These are phyloP conservation scores for Kalmanozyma brasiliensis DNA, from an alignment of 1,284 basidiomycete species.

Conservation along the genomic window DNA sequence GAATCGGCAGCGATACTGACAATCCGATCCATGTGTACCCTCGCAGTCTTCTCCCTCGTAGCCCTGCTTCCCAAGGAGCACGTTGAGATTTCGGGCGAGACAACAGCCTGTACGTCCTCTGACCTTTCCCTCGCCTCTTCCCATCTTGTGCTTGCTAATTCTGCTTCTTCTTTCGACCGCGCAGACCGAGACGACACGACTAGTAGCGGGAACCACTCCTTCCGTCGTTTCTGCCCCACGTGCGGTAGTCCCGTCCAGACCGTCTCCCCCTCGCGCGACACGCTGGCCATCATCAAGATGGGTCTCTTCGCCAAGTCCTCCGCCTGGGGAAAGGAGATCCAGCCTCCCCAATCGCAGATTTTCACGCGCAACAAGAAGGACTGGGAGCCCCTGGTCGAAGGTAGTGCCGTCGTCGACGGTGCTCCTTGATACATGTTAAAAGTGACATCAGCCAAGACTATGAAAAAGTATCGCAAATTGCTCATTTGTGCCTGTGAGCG, in stretches of 20 bases:
- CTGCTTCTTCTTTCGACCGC: not conserved
- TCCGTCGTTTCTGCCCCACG: constrained; percentile 23
- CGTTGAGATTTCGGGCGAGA: constrained; percentile 25
- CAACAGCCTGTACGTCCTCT: constrained; percentile 19
- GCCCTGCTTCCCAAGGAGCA: constrained; percentile 23
- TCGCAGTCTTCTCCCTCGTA: constrained; percentile 27
- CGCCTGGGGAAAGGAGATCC: constrained; percentile 12
- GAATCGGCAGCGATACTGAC: not conserved
- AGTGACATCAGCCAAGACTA: too few species aligned
- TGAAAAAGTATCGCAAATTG: too few species aligned
- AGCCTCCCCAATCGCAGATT: constrained; percentile 16
- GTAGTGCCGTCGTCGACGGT: constrained; percentile 5
- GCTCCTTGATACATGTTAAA: too few species aligned
- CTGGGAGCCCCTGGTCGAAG: constrained; percentile 24
- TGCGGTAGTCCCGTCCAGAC: constrained; percentile 26
- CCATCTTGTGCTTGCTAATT: not conserved
- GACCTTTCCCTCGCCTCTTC: not conserved
- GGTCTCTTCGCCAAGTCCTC: constrained; percentile 27
- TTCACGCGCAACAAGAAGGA: constrained; percentile 25
- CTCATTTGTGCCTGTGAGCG: too few species aligned
- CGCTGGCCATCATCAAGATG: constrained; percentile 34
- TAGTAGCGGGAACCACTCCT: constrained; percentile 17
- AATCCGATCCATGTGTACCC: too few species aligned
- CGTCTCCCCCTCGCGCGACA: constrained; percentile 5
- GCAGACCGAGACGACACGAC: constrained; percentile 20